Evolutionary conservation across 2,329 filamentous ascomycete species (phyloP).

Genomic region (Hawksworthiomyces lignivorus): DNA sequence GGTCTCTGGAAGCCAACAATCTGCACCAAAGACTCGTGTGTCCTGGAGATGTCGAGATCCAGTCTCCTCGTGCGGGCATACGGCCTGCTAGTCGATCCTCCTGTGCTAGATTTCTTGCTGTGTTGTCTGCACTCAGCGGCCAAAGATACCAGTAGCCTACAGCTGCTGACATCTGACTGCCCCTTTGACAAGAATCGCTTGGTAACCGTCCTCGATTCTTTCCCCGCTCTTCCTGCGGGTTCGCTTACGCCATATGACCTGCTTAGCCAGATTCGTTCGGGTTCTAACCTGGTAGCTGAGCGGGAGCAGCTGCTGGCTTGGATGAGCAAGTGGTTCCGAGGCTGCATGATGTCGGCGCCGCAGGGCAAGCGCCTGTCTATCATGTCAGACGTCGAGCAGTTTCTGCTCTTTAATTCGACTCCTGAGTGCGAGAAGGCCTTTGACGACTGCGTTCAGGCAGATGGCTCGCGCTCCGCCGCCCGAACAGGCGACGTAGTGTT

Average conservation of each 20-base stretch:
- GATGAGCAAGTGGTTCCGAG: conserved; percentile 17
- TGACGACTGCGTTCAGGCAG: neutral
- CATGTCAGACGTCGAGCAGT: conserved; percentile 18
- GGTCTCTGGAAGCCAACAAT: conserved; percentile 15
- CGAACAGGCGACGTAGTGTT: conserved; percentile 14
- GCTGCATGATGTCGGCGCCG: conserved; percentile 18
- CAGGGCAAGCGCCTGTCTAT: conserved; percentile 13
- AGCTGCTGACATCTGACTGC: conserved; percentile 13
- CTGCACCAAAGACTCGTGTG: conserved; percentile 13
- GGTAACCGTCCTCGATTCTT: conserved; percentile 14
- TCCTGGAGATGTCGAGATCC: conserved; percentile 8
- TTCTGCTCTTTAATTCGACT: conserved; percentile 16
- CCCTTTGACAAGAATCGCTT: conserved; percentile 12
- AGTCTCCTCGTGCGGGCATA: conserved; percentile 14
- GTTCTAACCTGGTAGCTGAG: neutral
- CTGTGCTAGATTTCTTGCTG: conserved; percentile 18
- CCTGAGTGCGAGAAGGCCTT: conserved; percentile 16
- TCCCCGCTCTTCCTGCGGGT: conserved; percentile 13
- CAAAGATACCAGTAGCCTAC: conserved; percentile 5
- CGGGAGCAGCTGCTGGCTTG: conserved; percentile 16
- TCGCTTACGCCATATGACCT: conserved; percentile 9
- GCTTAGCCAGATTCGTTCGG: conserved; percentile 11
- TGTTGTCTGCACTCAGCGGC: conserved; percentile 16
- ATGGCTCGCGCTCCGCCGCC: neutral
- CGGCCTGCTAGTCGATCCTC: conserved; percentile 16